These are phyloP conservation scores for Polygonum maritimum DNA, from an alignment of 148 eudicot species.

Conservation along the genomic window DNA sequence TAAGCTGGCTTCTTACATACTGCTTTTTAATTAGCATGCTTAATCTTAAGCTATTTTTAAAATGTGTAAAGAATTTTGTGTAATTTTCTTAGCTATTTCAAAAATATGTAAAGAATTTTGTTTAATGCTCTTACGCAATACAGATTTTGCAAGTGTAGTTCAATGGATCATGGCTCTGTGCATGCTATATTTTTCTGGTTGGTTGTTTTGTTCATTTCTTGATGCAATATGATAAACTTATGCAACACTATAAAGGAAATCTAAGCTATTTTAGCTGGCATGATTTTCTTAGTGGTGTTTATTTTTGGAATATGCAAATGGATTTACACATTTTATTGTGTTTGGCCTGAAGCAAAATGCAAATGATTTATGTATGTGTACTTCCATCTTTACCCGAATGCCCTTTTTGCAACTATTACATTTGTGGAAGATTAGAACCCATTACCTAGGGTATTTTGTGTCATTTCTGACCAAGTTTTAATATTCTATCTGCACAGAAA, in stretches of 20 bases:
- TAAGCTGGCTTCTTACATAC: constrained; percentile 15
- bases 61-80: neutral
- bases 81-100: too few relatives aligned
- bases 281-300: neutral
- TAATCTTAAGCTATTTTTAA: neutral
- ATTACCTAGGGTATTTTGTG: neutral
- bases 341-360: neutral
- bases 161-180: neutral
- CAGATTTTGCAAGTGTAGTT: neutral
- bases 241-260: too few relatives aligned
- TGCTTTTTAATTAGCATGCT: neutral
- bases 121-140: neutral
- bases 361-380: neutral
- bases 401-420: neutral
- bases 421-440: neutral
- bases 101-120: too few relatives aligned
- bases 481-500: constrained; percentile 41
- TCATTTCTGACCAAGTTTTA: neutral
- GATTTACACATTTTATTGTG: neutral
- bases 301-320: neutral
- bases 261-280: neutral
- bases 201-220: too few relatives aligned
- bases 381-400: neutral
- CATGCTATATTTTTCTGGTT: too few relatives aligned
- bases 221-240: too few relatives aligned